A percentile compares a stretch with the other conserved stretches of the same genome.
These are phyloP conservation scores for Xylaria sp. DNA, from an alignment of 2,329 filamentous ascomycete genomes.

Conservation along the genomic window DNA sequence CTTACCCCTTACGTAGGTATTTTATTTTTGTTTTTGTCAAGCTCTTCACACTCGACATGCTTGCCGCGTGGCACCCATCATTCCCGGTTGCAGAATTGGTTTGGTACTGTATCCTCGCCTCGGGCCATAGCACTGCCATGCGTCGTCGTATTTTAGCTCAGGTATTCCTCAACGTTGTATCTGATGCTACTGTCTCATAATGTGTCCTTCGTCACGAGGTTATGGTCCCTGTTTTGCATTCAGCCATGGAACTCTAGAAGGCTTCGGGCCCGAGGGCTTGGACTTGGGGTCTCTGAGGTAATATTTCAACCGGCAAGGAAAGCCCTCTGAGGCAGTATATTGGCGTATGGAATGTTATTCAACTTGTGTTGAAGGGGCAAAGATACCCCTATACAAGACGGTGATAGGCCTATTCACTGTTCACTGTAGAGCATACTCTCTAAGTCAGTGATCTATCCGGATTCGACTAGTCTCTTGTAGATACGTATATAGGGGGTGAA, in stretches of 20 bases:
- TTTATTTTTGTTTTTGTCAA: background rate
- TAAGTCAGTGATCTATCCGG: background rate
- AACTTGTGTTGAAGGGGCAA: background rate
- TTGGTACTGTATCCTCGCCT: background rate
- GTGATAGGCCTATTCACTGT: background rate
- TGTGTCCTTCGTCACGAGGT: constrained; percentile 1
- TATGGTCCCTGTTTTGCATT: background rate
- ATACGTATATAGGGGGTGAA: background rate
- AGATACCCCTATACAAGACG: background rate
- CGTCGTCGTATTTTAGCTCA: background rate
- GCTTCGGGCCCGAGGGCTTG: constrained; percentile 10
- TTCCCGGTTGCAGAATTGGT: background rate
- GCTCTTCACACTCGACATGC: background rate
- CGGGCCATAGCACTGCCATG: background rate
- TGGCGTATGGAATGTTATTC: background rate
- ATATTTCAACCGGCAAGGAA: background rate
- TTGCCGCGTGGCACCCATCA: background rate
- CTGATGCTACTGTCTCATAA: constrained; percentile 10
- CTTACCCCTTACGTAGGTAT: background rate
- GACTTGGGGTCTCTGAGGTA: background rate
- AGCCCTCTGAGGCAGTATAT: too few species aligned
- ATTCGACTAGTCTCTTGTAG: background rate
- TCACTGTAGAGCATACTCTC: background rate
- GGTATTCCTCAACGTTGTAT: background rate
- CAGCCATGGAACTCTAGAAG: background rate